Evolutionary conservation across 2,329 filamentous ascomycete species (phyloP).

Genomic region (Talaromyces sp.): DNA sequence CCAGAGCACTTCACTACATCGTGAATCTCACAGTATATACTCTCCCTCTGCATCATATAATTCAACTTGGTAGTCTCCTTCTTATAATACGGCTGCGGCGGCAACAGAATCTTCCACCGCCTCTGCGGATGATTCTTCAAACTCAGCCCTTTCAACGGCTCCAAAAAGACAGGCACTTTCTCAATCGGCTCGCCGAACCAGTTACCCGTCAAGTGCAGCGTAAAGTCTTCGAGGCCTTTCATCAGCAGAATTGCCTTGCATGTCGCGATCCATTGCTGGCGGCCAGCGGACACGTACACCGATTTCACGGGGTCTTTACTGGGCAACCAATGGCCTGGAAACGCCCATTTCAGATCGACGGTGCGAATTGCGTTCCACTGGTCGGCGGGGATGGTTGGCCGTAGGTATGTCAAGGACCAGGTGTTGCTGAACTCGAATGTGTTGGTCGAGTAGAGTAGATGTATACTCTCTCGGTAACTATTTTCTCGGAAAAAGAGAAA

Average conservation of each 20-base stretch:
- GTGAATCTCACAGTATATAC: conserved; percentile 27
- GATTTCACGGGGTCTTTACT: conserved; percentile 34
- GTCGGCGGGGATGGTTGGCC: conserved; percentile 24
- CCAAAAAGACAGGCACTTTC: conserved; percentile 30
- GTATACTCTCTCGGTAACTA: conserved; percentile 31
- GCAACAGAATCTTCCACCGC: conserved; percentile 26
- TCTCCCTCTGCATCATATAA: conserved; percentile 24
- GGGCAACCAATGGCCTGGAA: conserved; percentile 34
- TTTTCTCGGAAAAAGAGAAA: conserved; percentile 2
- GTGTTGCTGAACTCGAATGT: conserved; percentile 35
- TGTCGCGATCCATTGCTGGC: conserved; percentile 32
- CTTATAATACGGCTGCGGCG: conserved; percentile 28
- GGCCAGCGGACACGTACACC: conserved; percentile 32
- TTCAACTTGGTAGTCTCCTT: conserved; percentile 24
- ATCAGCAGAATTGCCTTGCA: conserved; percentile 23
- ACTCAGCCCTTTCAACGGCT: conserved; percentile 25
- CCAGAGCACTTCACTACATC: conserved; percentile 4
- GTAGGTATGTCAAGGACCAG: conserved; percentile 34
- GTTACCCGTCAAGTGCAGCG: conserved; percentile 24
- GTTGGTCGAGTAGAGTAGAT: conserved; percentile 29
- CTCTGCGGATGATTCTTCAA: conserved; percentile 11
- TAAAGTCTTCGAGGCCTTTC: conserved; percentile 23
- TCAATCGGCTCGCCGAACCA: conserved; percentile 34
- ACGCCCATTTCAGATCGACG: conserved; percentile 34
- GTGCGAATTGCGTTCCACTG: conserved; percentile 25